Percentiles rank a stretch among this genome's conserved stretches.
Evolutionary conservation across 148 eudicot species (phyloP).

Genomic region (Rhododendron molle): DNA sequence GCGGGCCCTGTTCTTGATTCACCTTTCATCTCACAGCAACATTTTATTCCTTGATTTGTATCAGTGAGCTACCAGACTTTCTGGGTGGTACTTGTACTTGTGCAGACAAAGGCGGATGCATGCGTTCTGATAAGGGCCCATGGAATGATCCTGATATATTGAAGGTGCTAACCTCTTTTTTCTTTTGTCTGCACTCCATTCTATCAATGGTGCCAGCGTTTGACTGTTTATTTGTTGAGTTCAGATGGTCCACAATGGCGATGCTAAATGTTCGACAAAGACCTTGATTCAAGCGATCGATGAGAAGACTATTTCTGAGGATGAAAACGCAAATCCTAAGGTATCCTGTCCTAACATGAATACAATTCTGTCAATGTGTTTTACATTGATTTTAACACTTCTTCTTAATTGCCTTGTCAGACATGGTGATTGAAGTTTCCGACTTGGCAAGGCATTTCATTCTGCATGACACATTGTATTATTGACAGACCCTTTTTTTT

Average conservation of each 20-base stretch:
- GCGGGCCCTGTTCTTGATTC: not conserved
- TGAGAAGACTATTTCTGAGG: slow-evolving; percentile 61
- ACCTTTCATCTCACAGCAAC: not conserved
- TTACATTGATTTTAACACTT: slow-evolving; percentile 1
- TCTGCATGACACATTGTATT: not conserved
- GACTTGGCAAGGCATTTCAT: not conserved
- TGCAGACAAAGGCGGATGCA: slow-evolving; percentile 74
- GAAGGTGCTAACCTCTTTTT: slow-evolving; percentile 44
- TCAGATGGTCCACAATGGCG: slow-evolving; percentile 88
- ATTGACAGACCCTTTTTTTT: not conserved
- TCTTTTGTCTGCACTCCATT: not conserved
- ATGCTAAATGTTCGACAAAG: slow-evolving; percentile 62
- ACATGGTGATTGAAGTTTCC: not conserved
- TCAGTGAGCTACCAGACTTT: slow-evolving; percentile 88
- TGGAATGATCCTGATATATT: slow-evolving; percentile 82
- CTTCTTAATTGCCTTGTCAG: not conserved
- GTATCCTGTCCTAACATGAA: slow-evolving; percentile 15
- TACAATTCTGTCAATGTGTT: not conserved
- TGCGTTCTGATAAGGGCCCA: slow-evolving; percentile 88
- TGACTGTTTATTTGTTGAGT: slow-evolving; percentile 7
- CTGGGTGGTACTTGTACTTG: slow-evolving; percentile 85
- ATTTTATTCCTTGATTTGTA: slow-evolving; percentile 13
- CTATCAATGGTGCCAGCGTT: not conserved
- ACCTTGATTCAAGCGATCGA: slow-evolving; percentile 38
- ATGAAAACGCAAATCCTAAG: slow-evolving; percentile 33